A percentile compares a stretch with the other conserved stretches of the same genome.
Conservation (phyloP, 2,329 filamentous ascomycete genomes). For the Sporothrix variecibatus region DNA sequence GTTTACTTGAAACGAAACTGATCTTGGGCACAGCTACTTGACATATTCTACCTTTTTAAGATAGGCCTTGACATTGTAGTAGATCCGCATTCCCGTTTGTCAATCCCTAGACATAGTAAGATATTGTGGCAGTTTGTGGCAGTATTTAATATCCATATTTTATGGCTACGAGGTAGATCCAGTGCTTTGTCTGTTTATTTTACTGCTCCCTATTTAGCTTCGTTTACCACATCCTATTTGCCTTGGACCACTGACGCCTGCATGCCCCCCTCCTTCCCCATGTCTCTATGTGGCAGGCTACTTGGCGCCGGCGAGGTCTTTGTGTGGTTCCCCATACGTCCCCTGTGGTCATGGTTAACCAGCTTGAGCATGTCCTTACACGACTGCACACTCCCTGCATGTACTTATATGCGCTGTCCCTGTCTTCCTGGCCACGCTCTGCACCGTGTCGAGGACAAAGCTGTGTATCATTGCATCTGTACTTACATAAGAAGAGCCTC, state of each 20-base stretch:
- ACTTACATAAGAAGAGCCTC: neutral
- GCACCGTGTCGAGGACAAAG: neutral
- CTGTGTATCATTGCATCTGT: neutral
- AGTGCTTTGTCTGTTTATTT: neutral
- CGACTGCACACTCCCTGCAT: neutral
- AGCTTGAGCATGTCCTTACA: neutral
- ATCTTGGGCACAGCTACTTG: neutral
- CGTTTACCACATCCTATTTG: no score
- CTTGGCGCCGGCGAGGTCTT: neutral
- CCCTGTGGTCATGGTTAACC: neutral
- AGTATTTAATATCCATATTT: neutral
- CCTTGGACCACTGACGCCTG: neutral
- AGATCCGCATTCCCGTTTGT: neutral
- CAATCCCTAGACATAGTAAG: neutral
- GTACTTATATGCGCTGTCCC: neutral
- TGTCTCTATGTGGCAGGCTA: neutral
- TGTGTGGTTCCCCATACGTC: neutral
- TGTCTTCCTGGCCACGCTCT: neutral
- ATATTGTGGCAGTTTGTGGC: no score
- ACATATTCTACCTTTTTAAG: neutral
- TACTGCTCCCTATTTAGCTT: neutral
- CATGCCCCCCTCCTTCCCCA: neutral
- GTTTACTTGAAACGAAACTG: constrained; percentile 21
- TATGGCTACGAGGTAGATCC: neutral
- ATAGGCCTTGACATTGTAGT: neutral